Evolutionary conservation across 2,329 filamentous ascomycete genomes (phyloP).

Genomic region (Sporothrix pallida): DNA sequence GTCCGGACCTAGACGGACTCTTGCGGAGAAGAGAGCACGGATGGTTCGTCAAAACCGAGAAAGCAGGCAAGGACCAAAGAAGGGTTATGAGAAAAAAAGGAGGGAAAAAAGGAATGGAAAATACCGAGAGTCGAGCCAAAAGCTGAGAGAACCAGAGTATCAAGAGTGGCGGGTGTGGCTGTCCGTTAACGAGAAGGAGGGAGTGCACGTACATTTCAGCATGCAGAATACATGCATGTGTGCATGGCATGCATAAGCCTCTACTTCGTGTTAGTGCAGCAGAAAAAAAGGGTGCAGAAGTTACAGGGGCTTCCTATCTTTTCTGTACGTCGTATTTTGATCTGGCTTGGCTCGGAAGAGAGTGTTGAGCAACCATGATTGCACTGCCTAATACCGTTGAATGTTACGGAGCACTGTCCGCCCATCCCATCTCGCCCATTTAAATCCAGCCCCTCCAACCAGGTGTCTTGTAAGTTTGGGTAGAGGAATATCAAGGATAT

Average conservation of each 20-base stretch:
- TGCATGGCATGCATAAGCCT: constrained; percentile 15
- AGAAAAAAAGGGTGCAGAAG: not conserved
- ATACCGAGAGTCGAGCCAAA: not conserved
- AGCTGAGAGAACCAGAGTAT: not conserved
- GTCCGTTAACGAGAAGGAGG: not conserved
- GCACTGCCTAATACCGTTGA: constrained; percentile 5
- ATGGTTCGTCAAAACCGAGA: constrained; percentile 20
- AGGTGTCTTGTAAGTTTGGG: not conserved
- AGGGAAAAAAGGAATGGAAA: not conserved
- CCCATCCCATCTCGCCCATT: constrained; percentile 13
- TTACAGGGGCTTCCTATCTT: not conserved
- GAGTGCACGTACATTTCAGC: not conserved
- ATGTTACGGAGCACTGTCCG: constrained; percentile 3
- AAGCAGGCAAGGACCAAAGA: not conserved
- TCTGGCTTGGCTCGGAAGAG: constrained; percentile 5
- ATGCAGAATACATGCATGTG: constrained; percentile 11
- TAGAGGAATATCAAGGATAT: not conserved
- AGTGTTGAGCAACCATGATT: not conserved
- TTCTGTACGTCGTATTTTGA: not conserved
- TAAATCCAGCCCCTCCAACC: constrained; percentile 16
- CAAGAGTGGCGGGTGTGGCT: constrained; percentile 19
- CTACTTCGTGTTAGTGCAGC: constrained; percentile 25
- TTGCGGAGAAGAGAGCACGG: not conserved
- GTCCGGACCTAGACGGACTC: constrained; percentile 14
- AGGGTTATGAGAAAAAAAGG: not conserved